Evolutionary conservation across 345 rosid genomes (phyloP).

Genomic region (Arabidopsis arenosa): DNA sequence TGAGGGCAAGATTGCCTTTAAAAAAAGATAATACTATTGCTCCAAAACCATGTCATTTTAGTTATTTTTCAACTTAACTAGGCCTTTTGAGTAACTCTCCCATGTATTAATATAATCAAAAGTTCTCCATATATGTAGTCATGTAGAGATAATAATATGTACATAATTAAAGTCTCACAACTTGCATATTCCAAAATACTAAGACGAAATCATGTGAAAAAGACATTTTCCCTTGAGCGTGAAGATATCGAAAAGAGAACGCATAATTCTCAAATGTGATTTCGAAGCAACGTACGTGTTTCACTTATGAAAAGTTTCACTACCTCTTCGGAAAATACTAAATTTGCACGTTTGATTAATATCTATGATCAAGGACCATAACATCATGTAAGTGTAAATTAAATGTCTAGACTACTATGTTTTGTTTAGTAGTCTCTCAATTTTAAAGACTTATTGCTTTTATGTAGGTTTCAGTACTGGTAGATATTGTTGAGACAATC

Average conservation of each 20-base stretch:
- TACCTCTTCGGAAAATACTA: conserved; percentile 6
- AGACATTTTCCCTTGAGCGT: not conserved
- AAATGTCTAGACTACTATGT: too few species aligned
- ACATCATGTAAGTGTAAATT: too few species aligned
- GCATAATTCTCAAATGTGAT: conserved; percentile 22
- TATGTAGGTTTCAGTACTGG: too few species aligned
- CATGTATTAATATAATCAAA: not conserved
- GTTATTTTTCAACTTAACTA: too few species aligned
- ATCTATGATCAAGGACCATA: too few species aligned
- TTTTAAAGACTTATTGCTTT: too few species aligned
- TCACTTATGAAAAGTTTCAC: conserved; percentile 12
- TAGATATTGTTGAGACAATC: too few species aligned
- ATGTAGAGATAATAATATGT: not conserved
- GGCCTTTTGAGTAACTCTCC: too few species aligned
- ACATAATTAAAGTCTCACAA: not conserved
- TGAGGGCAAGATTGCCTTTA: too few species aligned
- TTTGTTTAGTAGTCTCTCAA: too few species aligned
- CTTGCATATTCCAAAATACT: not conserved
- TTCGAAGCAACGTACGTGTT: conserved; percentile 29
- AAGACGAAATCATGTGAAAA: conserved; percentile 11
- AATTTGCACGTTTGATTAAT: not conserved
- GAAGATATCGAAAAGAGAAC: conserved; percentile 24
- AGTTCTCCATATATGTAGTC: not conserved
- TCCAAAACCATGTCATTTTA: too few species aligned
- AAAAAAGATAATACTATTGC: too few species aligned